Base-by-base conservation (phyloP, 768 basidiomycete genomes). In the Leucosporidium yakuticum region DNA sequence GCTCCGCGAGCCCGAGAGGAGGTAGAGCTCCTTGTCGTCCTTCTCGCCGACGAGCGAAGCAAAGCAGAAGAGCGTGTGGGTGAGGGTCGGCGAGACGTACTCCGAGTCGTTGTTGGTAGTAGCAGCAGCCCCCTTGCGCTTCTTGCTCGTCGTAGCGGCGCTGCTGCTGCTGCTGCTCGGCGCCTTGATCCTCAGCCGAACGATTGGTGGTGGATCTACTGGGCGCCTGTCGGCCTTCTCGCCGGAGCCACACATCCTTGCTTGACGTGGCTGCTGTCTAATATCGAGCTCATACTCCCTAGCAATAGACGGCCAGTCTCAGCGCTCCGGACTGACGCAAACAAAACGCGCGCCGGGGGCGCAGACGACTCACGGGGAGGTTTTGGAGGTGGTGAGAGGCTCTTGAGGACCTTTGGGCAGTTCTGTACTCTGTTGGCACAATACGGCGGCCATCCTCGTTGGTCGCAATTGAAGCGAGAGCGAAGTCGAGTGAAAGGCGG, bases 161-260 rank as follows among this genome's bases (percentile, higher is more conserved):
- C 6, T 12, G 6, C 25, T 53, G 23, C 29, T 29, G 15, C 49
- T 51, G 6, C 63, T 59, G 15, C 5, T 4, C 0, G 70, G 64
- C 47, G 56, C 57, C 36, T 51, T 57, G 63, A 96, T 90, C 63
- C 88, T 86, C 12, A 97, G 85, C 78, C 95, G 91, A n/a, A 97
- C 87, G 80, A 97, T 93, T 23, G 94, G 93, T 1, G 93, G 92
- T 0, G 94, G 94, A 82, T 97, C 93, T 77, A 97, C 92, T 4
- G 94, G 93, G 48, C 93, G 84, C n/a, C 93, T 85, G 83, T 95
- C 94, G 64, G 91, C 92, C 89, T 80, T 61, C 48, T 68, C 66
- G 53, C 69, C 69, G 4, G 60, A 55, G 5, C 69, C 66, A 25
- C 59, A 50, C 64, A 71, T 53, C 27, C 67, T 47, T 0, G 67